A percentile compares a stretch with the other conserved stretches of the same genome.
phyloP scores from a whole-genome alignment of 2,329 filamentous ascomycete genomes.

The Chaetomiaceae sp. region DNA sequence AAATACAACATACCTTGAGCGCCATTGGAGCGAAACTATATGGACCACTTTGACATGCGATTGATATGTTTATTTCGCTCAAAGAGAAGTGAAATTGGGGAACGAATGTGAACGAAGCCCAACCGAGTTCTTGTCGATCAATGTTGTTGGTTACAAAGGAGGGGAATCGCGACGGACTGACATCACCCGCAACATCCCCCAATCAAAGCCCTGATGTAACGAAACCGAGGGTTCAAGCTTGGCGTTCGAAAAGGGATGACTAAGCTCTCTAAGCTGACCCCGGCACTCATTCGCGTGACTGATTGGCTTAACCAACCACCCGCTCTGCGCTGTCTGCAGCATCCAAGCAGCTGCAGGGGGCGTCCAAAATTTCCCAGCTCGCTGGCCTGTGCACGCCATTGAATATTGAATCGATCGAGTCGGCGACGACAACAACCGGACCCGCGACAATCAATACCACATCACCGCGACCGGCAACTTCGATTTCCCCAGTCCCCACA shows the following conservation, averaged over 20 bases:
- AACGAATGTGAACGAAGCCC: neutral
- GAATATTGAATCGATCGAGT: too few species aligned
- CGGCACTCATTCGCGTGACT: too few species aligned
- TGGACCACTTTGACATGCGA: neutral
- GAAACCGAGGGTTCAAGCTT: too few species aligned
- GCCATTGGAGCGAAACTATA: constrained; percentile 14
- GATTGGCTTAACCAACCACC: constrained; percentile 2
- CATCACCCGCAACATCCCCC: constrained; percentile 18
- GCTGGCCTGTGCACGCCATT: constrained; percentile 12
- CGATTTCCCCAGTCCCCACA: neutral
- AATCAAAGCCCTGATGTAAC: too few species aligned
- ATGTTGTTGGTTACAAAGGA: neutral
- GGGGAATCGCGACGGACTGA: constrained; percentile 16
- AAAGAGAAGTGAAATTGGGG: neutral
- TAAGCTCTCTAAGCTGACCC: too few species aligned
- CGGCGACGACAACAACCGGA: neutral
- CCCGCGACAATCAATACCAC: neutral
- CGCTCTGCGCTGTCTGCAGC: too few species aligned
- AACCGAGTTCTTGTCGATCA: neutral
- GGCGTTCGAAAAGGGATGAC: too few species aligned
- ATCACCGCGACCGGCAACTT: too few species aligned
- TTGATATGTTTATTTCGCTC: neutral
- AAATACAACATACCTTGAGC: constrained; percentile 24
- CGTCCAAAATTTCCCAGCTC: constrained; percentile 11
- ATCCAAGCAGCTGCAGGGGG: too few species aligned